Evolutionary conservation across 2,329 filamentous ascomycete species (phyloP).

Genomic region (Diaporthe helianthi): DNA sequence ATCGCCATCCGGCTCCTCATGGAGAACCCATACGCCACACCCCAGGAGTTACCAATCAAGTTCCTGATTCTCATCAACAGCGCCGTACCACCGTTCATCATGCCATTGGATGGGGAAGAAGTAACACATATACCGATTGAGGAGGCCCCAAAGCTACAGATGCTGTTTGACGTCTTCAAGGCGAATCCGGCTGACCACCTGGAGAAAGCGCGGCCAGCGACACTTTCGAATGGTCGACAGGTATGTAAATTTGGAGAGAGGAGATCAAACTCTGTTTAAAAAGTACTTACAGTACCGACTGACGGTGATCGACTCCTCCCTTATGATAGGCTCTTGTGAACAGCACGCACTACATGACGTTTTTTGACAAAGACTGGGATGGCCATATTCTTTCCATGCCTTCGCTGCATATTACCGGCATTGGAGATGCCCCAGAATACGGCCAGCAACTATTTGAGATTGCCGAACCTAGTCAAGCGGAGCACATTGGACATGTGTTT

Average conservation of each 20-base stretch:
- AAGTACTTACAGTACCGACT: background rate
- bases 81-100: slow-evolving; percentile 29
- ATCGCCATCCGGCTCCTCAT: slow-evolving; percentile 29
- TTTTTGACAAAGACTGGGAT: slow-evolving; percentile 31
- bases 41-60: slow-evolving; percentile 33
- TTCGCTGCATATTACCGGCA: slow-evolving; percentile 31
- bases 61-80: slow-evolving; percentile 32
- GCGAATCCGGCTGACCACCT: slow-evolving; percentile 28
- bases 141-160: slow-evolving; percentile 23
- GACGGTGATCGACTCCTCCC: no score
- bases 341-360: slow-evolving; percentile 31
- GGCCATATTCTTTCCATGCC: slow-evolving; percentile 29
- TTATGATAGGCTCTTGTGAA: slow-evolving; percentile 22
- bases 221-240: slow-evolving; percentile 30
- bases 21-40: slow-evolving; percentile 32
- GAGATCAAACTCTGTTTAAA: no score
- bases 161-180: slow-evolving; percentile 33
- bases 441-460: slow-evolving; percentile 29
- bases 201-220: slow-evolving; percentile 26
- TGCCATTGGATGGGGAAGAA: slow-evolving; percentile 29
- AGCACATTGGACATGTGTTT: slow-evolving; percentile 31
- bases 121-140: slow-evolving; percentile 30
- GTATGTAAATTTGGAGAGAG: slow-evolving; percentile 6
- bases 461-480: slow-evolving; percentile 24
- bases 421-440: slow-evolving; percentile 30